Conservation (phyloP, 306 rosid species). For the Corylus avellana region DNA sequence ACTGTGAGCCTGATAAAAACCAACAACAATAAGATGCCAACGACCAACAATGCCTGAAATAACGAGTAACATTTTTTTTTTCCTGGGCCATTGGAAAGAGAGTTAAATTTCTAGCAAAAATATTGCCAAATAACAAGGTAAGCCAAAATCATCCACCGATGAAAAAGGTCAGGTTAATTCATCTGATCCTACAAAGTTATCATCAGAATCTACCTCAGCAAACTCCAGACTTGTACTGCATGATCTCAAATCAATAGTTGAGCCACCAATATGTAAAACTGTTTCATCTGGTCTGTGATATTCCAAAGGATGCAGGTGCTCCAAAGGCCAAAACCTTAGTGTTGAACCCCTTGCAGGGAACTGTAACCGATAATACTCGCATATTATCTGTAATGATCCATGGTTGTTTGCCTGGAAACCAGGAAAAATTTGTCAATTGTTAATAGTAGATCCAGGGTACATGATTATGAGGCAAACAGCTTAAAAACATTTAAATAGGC, state of each 20-base stretch:
- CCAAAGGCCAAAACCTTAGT: slow-evolving; percentile 72
- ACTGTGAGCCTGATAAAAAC: slow-evolving; percentile 67
- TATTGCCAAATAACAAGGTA: slow-evolving; percentile 3
- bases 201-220: slow-evolving; percentile 61
- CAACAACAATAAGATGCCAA: slow-evolving; percentile 31
- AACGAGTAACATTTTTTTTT: neutral
- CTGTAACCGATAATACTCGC: slow-evolving; percentile 59
- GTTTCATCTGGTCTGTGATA: slow-evolving; percentile 56
- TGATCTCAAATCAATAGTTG: slow-evolving; percentile 71
- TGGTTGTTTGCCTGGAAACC: slow-evolving; percentile 63
- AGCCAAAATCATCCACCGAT: neutral
- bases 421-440: slow-evolving; percentile 20
- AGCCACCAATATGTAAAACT: slow-evolving; percentile 49
- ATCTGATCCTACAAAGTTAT: slow-evolving; percentile 2
- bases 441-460: slow-evolving; percentile 17
- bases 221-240: slow-evolving; percentile 59
- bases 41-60: neutral
- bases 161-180: neutral
- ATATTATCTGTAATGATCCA: slow-evolving; percentile 79
- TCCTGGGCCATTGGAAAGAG: neutral
- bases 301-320: slow-evolving; percentile 63
- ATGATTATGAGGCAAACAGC: slow-evolving; percentile 5
- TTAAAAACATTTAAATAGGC: neutral
- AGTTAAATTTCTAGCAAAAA: slow-evolving; percentile 10
- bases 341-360: slow-evolving; percentile 70